Evolutionary conservation across 169 alveolate genomes (phyloP).

Genomic region (Plasmodium ovale): DNA sequence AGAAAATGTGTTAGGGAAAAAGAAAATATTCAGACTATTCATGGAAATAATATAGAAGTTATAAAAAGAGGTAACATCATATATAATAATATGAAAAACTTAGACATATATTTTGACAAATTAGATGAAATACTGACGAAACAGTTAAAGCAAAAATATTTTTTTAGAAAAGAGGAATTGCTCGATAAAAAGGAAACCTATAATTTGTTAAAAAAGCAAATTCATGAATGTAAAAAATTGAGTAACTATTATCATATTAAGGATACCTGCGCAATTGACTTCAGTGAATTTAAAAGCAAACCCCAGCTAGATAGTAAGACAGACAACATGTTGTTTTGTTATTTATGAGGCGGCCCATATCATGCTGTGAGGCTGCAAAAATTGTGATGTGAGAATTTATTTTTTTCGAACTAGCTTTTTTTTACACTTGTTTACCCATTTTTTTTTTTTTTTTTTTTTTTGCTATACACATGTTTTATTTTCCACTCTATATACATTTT

Average conservation of each 20-base stretch:
- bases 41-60: slow-evolving; percentile 66
- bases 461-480: neutral
- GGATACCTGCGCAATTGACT: slow-evolving; percentile 8
- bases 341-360: too few relatives aligned
- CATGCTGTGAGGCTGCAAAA: too few relatives aligned
- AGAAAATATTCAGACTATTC: slow-evolving; percentile 36
- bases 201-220: slow-evolving; percentile 38
- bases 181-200: slow-evolving; percentile 39
- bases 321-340: too few relatives aligned
- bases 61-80: slow-evolving; percentile 63
- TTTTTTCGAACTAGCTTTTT: too few relatives aligned
- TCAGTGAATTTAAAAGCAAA: slow-evolving; percentile 32
- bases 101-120: slow-evolving; percentile 48
- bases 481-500: neutral
- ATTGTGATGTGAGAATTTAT: too few relatives aligned
- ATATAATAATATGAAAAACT: slow-evolving; percentile 57
- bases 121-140: slow-evolving; percentile 55
- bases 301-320: slow-evolving; percentile 34
- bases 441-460: neutral
- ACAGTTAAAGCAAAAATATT: slow-evolving; percentile 34
- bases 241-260: slow-evolving; percentile 55
- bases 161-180: slow-evolving; percentile 32
- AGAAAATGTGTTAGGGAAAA: slow-evolving; percentile 69
- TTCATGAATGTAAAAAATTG: slow-evolving; percentile 56
- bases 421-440: neutral